Base-by-base conservation (phyloP, 2,329 filamentous ascomycete species). In the Bipolaris bicolor region DNA sequence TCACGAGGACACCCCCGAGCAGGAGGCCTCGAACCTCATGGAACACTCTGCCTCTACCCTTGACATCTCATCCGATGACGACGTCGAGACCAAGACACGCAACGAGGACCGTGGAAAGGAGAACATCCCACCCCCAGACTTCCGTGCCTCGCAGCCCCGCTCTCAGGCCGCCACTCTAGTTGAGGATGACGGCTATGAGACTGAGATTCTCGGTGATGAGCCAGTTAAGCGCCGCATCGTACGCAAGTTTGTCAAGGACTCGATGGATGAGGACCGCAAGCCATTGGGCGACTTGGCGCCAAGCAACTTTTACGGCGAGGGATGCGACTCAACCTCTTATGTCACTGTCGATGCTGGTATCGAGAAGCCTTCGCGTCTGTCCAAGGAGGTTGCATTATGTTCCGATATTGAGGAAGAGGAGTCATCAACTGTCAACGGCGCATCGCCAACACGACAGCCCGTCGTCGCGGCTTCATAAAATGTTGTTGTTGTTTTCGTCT, bases 21-120 rank as follows among this genome's bases (percentile, higher is more conserved):
- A 97, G 72, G 89, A 96, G 73, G 90, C 95, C 77, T 91, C 92
- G 68, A 97, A 96, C 70, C 81, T 97, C 37, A 91, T 98, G 79
- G 91, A 97, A 77, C 94, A 97, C 80, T 90, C 89, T 54, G 94
- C 94, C 7, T 89, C 89, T 62, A 88, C 89, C 0, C 84, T 98
- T 3, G 94, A 98, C 73, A 92, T 98, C 70, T 92, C 88, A 65
- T 93, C 91, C 20, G 93, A 97, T 68, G 93, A 97, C 74, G 90
- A 93, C 76, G 84, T 79, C 26, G 83, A 85, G 69, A 82, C 80
- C 48, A 84, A 84, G 70, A 77, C 71, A 74, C 81, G 65, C 81
- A 82, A 79, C 55, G 71, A 75, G 31, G 85, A 90, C 55, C 83
- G 86, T 31, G 90, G 92, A 70, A 99, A 99, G 82, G 94, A 99